A percentile compares a stretch with the other conserved stretches of the same genome.
Evolutionary conservation across 2,329 filamentous ascomycete genomes (phyloP).

Genomic region (Blumeria hordei): DNA sequence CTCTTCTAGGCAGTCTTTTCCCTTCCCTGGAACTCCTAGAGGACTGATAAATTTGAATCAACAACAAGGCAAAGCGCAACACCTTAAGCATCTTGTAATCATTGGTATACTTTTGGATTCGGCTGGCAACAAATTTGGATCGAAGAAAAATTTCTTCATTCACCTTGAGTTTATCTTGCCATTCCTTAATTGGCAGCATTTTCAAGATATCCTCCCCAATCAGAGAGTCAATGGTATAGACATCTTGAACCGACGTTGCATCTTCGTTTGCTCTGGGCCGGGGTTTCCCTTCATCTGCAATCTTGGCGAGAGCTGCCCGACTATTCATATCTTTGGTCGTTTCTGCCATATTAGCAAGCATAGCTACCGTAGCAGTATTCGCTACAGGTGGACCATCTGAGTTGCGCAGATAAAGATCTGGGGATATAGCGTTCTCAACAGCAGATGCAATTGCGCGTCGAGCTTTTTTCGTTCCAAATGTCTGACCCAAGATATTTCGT

Average conservation of each 20-base stretch:
- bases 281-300: conserved; percentile 43
- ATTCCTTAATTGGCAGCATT: conserved; percentile 45
- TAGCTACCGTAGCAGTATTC: conserved; percentile 29
- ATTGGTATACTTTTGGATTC: conserved; percentile 27
- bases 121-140: conserved; percentile 40
- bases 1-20: conserved; percentile 28
- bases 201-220: conserved; percentile 45
- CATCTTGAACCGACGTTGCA: conserved; percentile 43
- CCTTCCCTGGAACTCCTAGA: conserved; percentile 18
- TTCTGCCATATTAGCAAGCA: conserved; percentile 38
- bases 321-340: conserved; percentile 42
- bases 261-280: conserved; percentile 45
- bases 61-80: conserved; percentile 33
- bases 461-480: conserved; percentile 70
- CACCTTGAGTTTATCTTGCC: conserved; percentile 41
- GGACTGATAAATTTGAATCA: conserved; percentile 27
- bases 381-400: conserved; percentile 22
- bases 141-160: conserved; percentile 29
- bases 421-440: conserved; percentile 43
- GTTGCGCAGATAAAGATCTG: conserved; percentile 16
- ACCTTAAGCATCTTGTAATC: conserved; percentile 29
- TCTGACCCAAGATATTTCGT: conserved; percentile 45
- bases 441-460: conserved; percentile 50
- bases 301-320: conserved; percentile 37
- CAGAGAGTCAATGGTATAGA: conserved; percentile 42